Percentiles rank a stretch among this genome's conserved stretches.
Evolutionary conservation across 768 basidiomycete genomes (phyloP).

Genomic region (Termitomyces titanicus): DNA sequence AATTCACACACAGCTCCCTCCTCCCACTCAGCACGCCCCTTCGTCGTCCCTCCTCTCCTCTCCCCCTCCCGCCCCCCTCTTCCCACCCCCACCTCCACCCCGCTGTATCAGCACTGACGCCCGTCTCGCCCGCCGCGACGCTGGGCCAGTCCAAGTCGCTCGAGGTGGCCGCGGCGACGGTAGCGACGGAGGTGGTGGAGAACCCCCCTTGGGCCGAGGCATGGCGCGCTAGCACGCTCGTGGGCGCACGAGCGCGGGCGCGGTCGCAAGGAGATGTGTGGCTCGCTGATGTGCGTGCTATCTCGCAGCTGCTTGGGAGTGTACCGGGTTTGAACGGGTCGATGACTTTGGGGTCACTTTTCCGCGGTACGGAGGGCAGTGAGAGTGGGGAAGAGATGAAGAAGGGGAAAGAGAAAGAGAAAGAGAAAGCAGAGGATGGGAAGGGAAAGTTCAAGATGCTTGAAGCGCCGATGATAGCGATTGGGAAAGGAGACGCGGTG

Average conservation of each 20-base stretch:
- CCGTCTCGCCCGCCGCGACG: slow-evolving; percentile 76
- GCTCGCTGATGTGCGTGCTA: slow-evolving; percentile 51
- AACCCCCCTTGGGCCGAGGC: slow-evolving; percentile 66
- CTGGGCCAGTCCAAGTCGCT: slow-evolving; percentile 65
- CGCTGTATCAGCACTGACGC: slow-evolving; percentile 57
- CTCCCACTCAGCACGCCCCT: slow-evolving; percentile 61
- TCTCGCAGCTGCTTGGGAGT: slow-evolving; percentile 38
- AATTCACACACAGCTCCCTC: slow-evolving; percentile 61
- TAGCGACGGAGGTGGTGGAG: slow-evolving; percentile 71
- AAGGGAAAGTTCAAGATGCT: slow-evolving; percentile 5
- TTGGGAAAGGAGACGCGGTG: slow-evolving; percentile 65
- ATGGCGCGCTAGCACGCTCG: slow-evolving; percentile 45
- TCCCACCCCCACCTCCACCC: neutral
- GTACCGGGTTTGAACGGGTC: slow-evolving; percentile 36
- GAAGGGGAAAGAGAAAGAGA: too few species aligned
- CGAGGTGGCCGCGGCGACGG: slow-evolving; percentile 59
- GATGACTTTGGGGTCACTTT: slow-evolving; percentile 41
- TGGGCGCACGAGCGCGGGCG: neutral
- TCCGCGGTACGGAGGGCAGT: neutral
- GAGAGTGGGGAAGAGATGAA: neutral
- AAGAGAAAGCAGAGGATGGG: neutral
- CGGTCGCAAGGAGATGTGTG: slow-evolving; percentile 29
- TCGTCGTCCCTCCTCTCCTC: slow-evolving; percentile 60
- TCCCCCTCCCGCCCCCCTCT: slow-evolving; percentile 9
- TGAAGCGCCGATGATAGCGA: slow-evolving; percentile 52